Evolutionary conservation across 2,329 filamentous ascomycete species (phyloP).

Genomic region (Microdochium bolleyi): DNA sequence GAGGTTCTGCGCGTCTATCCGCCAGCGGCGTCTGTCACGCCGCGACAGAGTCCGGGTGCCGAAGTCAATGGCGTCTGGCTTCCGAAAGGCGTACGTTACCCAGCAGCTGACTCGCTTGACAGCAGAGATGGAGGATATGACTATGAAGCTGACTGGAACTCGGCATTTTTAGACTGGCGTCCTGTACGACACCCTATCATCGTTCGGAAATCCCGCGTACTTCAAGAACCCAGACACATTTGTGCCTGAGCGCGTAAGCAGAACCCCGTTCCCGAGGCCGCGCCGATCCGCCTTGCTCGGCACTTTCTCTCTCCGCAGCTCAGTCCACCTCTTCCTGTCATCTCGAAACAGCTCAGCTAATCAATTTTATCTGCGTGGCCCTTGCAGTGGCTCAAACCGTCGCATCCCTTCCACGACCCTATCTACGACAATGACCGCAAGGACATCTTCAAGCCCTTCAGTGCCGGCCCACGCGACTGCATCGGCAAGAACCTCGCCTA

Average conservation of each 20-base stretch:
- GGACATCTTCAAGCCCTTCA: conserved; percentile 6
- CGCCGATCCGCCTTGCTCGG: too few relatives aligned
- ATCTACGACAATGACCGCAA: conserved; percentile 2
- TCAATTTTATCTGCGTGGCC: too few relatives aligned
- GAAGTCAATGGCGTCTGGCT: conserved; percentile 10
- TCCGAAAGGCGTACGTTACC: conserved; percentile 8
- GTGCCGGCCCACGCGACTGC: conserved; percentile 3
- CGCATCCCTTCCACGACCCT: conserved; percentile 3
- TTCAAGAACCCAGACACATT: conserved; percentile 52
- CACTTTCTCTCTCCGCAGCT: neutral
- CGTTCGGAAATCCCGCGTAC: conserved; percentile 59
- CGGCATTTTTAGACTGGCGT: conserved; percentile 36
- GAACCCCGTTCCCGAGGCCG: neutral
- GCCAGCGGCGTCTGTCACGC: conserved; percentile 6
- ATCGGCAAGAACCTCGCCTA: conserved; percentile 41
- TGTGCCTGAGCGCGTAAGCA: conserved; percentile 44
- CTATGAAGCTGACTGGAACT: too few relatives aligned
- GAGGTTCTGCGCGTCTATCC: conserved; percentile 25
- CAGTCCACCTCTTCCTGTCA: neutral
- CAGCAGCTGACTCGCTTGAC: neutral
- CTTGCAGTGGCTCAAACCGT: conserved; percentile 8
- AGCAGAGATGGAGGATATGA: too few relatives aligned
- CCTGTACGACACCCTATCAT: conserved; percentile 57
- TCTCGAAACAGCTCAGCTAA: too few relatives aligned
- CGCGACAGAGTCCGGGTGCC: conserved; percentile 17